Evolutionary conservation across 495 filamentous ascomycete genomes (phyloP), one percentile per base, ranked within the genome.

Genomic region (Monascus purpureus): DNA sequence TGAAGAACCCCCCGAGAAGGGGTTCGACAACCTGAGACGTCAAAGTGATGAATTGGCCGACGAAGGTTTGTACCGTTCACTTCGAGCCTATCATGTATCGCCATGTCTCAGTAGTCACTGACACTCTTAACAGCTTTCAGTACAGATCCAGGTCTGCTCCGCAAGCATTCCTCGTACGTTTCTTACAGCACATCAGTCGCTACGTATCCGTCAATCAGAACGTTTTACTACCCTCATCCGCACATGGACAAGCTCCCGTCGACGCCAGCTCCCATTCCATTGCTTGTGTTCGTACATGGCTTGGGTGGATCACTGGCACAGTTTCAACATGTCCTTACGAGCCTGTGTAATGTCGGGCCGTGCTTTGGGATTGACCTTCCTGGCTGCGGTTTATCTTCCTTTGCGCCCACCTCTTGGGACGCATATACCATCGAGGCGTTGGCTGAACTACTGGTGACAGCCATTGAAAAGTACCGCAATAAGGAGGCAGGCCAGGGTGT

Each of bases 261-360:
- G 29, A 67, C 71, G 28, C 79, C 82, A 0, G 63, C 67, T 4
- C 75, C 83, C 1, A 53, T 93, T n/a, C 84, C 88, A 7, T 57
- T 94, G 6, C 55, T 95, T 4, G 88, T 94, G 16, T 93, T 93
- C 50, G 66, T 94, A 32, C 88, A 95, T 47, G 88, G 88, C 9
- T 68, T 96, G 20, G 88, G 88, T 13, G 88, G 88, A 17, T 93
- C 82, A 2, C 57, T 87, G 9, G 79, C 84, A 5, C 88, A 95
- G 50, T 95, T 94, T 51, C 68, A 80, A 37, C 73, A 83, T 22
- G 56, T 95, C 4, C 65, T 96, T 8, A 80, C 73, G 1, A 87
- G 80, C 50, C 62, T 96, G 20, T 76, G 80, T 9, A 84, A 92
- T 38, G 60, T 86, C 13, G 82, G 81, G 1, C 77, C 87, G n/a